Conservation (phyloP, 73 alveolate species). For the Tetrahymena borealis region DNA sequence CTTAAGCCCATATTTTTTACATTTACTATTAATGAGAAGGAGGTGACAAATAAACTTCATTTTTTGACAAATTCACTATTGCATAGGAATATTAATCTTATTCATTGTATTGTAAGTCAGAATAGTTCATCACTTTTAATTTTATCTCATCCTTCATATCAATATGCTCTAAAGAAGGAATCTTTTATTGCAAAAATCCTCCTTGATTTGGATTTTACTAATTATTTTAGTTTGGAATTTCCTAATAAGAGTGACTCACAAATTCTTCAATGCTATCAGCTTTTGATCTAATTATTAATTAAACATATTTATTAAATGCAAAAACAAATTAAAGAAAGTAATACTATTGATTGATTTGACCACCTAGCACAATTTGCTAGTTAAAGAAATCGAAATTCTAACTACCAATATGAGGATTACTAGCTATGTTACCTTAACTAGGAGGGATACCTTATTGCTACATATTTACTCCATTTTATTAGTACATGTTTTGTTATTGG, state of each 20-base stretch:
- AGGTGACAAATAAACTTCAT: not conserved
- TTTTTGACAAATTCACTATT: not conserved
- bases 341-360: not conserved
- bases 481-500: not conserved
- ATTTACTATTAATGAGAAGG: not conserved
- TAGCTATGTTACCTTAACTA: not conserved
- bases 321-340: not conserved
- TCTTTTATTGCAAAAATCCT: not conserved
- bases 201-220: not conserved
- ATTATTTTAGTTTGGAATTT: not conserved
- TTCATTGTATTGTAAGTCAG: not conserved
- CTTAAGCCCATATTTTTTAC: not conserved
- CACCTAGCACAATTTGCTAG: not conserved
- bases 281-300: not conserved
- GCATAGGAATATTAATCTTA: not conserved
- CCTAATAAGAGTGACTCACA: not conserved
- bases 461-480: not conserved
- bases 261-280: not conserved
- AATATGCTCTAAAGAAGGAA: not conserved
- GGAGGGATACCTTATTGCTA: not conserved
- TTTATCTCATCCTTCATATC: not conserved
- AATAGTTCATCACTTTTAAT: not conserved
- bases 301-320: not conserved
- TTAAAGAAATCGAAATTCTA: not conserved
- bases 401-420: not conserved